Evolutionary conservation across 371 early-diverging fungal genomes (phyloP), one percentile per base, ranked within the genome.

Genomic region (Lichtheimia ramosa): DNA sequence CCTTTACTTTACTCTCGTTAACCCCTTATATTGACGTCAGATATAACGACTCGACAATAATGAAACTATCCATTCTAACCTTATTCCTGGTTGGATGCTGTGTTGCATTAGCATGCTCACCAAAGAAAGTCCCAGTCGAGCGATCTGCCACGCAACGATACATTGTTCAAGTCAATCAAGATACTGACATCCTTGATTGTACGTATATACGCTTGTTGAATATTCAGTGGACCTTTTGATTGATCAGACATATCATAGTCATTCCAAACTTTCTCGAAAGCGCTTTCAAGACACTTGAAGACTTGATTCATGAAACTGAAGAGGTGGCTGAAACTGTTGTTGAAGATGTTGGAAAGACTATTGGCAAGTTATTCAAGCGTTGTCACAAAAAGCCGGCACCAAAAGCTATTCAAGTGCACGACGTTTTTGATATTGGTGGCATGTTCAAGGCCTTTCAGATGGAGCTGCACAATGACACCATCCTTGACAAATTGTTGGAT

Each of bases 151-250:
- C 34, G 34, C 34, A 34, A 34, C 5, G 10, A 6, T 74, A 65
- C 51, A 74, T 74, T 42, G 58, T 74, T 20, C 74, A 70, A 61
- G 52, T 74, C 39, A 68, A 63, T 21, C 50, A 59, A 15, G 50
- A 56, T 2, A 57, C 64, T 41, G 63, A 65, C 46, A 64, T 74
- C 56, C 65, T 70, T 43, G 62, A 67, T 24, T 74, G 74, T 74
- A 70, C 28, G 66, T 39, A 25, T 5, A 21, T 46, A 34, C 10
- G 10, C 34, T 10, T 2, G 46, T n/a, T 14, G 46, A 21, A 46
- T 16, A 12, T 5, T 2, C 10, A 16, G 2, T n/a, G 3, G 25
- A 25, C 25, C 2, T 5, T 1, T 0, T 2, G 13, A n/a, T 46
- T 46, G 18, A 46, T n/a, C n/a, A 6, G 46, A 46, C n/a, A 15